Percentiles rank a stretch among this genome's conserved stretches.
Conservation (phyloP, 352 stramenopile genomes). For the Pythium apleroticum region DNA sequence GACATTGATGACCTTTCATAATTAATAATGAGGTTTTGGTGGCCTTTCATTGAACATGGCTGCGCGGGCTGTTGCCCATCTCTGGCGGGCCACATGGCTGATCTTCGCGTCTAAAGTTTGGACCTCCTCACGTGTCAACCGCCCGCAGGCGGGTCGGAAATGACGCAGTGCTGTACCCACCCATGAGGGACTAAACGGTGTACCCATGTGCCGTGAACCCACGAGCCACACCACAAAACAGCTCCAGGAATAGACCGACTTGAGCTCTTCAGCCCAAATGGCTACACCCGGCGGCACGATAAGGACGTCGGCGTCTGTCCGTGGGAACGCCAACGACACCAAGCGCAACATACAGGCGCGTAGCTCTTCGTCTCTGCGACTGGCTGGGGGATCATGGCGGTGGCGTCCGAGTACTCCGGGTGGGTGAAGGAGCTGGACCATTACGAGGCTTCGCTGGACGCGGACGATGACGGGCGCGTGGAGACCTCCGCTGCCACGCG, state of each 20-base stretch:
- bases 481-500: conserved; percentile 14
- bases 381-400: conserved; percentile 5
- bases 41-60: conserved; percentile 26
- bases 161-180: conserved; percentile 3
- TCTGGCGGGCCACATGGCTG: conserved; percentile 1
- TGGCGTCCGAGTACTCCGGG: conserved; percentile 41
- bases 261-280: too few relatives aligned
- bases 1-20: conserved; percentile 3
- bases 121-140: conserved; percentile 15
- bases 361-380: background rate
- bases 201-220: background rate
- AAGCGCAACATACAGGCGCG: background rate
- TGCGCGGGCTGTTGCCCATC: conserved; percentile 16
- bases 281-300: background rate
- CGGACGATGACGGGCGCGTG: conserved; percentile 34
- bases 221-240: too few relatives aligned
- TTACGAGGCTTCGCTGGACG: conserved; percentile 35
- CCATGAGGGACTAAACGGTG: background rate
- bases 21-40: conserved; percentile 17
- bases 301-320: background rate
- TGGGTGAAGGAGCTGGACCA: conserved; percentile 64
- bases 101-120: background rate
- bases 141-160: background rate
- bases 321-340: background rate
- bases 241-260: too few relatives aligned